Percentiles rank a stretch among this genome's conserved stretches.
phyloP scores from a whole-genome alignment of 2,329 filamentous ascomycete species.

The Neofusicoccum ribis region DNA sequence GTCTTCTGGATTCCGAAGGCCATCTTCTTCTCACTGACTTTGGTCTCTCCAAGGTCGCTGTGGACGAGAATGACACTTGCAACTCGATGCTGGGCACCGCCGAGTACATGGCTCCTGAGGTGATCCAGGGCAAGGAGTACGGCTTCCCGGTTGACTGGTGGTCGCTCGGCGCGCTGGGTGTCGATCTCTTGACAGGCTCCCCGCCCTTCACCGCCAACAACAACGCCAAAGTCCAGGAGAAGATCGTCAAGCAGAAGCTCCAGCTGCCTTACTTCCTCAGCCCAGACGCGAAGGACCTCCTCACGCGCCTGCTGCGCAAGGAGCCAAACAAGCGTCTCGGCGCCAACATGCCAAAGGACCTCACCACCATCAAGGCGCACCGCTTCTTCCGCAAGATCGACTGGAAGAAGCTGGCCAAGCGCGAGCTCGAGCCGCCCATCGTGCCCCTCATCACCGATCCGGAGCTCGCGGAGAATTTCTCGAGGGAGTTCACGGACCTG shows the following conservation, averaged over 20 bases:
- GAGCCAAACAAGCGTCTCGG: slow-evolving; percentile 90
- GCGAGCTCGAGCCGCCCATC: slow-evolving; percentile 86
- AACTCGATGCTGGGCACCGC: slow-evolving; percentile 92
- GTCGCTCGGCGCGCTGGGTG: slow-evolving; percentile 91
- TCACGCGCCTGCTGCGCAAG: slow-evolving; percentile 86
- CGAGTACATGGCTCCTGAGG: slow-evolving; percentile 98
- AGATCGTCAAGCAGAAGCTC: slow-evolving; percentile 92
- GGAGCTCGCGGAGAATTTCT: slow-evolving; percentile 94
- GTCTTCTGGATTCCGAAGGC: slow-evolving; percentile 84
- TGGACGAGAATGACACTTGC: slow-evolving; percentile 71
- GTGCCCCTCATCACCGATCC: slow-evolving; percentile 93
- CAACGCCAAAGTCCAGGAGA: slow-evolving; percentile 91
- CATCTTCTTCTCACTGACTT: slow-evolving; percentile 96
- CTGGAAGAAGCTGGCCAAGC: slow-evolving; percentile 81
- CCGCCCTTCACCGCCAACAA: slow-evolving; percentile 91
- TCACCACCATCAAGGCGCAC: slow-evolving; percentile 83
- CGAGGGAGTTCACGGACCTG: slow-evolving; percentile 84
- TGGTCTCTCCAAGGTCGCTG: slow-evolving; percentile 89
- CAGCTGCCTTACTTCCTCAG: slow-evolving; percentile 86
- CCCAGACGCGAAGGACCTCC: slow-evolving; percentile 88
- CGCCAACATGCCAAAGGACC: slow-evolving; percentile 82
- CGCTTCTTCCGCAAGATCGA: slow-evolving; percentile 97
- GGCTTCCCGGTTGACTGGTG: slow-evolving; percentile 98
- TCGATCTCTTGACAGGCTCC: slow-evolving; percentile 87
- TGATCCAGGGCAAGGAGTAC: slow-evolving; percentile 84